Evolutionary conservation across 176 grass and related monocot species (phyloP), one percentile per base, ranked within the genome.

Genomic region (Triticum turgidum): DNA sequence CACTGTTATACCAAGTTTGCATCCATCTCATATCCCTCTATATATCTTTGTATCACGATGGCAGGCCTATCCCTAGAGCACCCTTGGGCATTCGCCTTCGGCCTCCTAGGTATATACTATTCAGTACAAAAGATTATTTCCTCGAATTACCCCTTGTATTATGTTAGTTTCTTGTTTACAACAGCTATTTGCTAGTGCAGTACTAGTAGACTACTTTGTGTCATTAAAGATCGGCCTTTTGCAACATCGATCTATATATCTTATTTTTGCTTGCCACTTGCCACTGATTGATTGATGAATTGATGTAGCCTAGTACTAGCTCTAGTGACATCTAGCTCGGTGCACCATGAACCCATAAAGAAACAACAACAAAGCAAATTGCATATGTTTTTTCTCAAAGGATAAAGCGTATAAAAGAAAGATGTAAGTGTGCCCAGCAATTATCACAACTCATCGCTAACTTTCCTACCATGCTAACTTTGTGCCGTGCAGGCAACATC

Each of bases 21-120:
- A 52, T 52, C 54, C 54, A 58, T 58, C 15, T 56, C 17, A 20
- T 52, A 17, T 52, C 12, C 5, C 1, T 2, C 5, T 58, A 58
- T 58, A 58, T 52, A 52, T 52, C 34, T 45, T 81, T 76, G 27
- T 62, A 78, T 76, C 71, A 27, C 51, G 70, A 94, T 94, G 92
- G 85, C 78, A 29, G 87, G 90, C 59, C 85, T 94, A 32, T 90
- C 92, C 4, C 12, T 92, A 38, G 71, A 94, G 3, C 90, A 94
- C 11, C 92, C 92, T 11, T 92, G 87, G 90, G 92, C 89, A 4
- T 92, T 95, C 25, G 33, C 79, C 6, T 95, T 95, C 73, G 93
- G 93, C 77, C 81, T 95, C 61, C 83, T 95, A 79, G 90, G 93
- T 95, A 92, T 65, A 90, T 15, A 52, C 49, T 80, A 75, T 58